Evolutionary conservation across 352 stramenopile species (phyloP), one percentile per base, ranked within the genome.

Genomic region (Globisporangium acanthophoron): DNA sequence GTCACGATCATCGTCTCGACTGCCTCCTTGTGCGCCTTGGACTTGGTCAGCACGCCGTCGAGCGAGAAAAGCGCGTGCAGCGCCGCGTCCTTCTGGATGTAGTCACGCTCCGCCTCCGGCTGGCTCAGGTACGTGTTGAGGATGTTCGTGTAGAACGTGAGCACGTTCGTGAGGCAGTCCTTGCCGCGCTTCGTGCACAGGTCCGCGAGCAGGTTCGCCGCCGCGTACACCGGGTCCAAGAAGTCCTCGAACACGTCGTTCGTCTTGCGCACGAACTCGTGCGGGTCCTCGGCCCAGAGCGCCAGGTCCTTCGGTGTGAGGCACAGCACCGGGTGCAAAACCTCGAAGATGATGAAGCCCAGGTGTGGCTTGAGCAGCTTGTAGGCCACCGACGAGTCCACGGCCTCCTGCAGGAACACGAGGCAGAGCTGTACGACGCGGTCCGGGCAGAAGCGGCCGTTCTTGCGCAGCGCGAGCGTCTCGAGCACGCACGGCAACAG

Each of bases 181-280:
- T 98, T 97, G 44, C 90, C 88, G 54, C 96, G 87, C 72, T 98
- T 96, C 43, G 96, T 98, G 59, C 97, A 97, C 39, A 98, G 62
- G 54, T 98, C 92, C 0, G 88, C 85, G 6, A 99, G 82, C n/a
- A 98, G 61, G 51, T 97, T 98, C 43, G 97, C 82, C 13, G 95
- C 96, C 0, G 90, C 92, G 77, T 97, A 97, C 29, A 96, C 81
- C 0, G 97, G 96, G 70, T 98, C 94, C 41, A 98, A 82, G 71
- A 98, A 99, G 66, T 99, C 97, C 47, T 97, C 92, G 60, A 98
- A 87, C n/a, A 97, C 94, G 69, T 97, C 96, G 78, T 98, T 98
- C 35, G 96, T 94, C 74, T 97, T 96, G 69, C 97, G 92, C 27
- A 99, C 93, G 78, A 98, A 99, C 74, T 99, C 97, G 61, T 98